Percentiles rank a stretch among this genome's conserved stretches.
phyloP scores from a whole-genome alignment of 495 filamentous ascomycete genomes.

The Trichoderma asperelloides region DNA sequence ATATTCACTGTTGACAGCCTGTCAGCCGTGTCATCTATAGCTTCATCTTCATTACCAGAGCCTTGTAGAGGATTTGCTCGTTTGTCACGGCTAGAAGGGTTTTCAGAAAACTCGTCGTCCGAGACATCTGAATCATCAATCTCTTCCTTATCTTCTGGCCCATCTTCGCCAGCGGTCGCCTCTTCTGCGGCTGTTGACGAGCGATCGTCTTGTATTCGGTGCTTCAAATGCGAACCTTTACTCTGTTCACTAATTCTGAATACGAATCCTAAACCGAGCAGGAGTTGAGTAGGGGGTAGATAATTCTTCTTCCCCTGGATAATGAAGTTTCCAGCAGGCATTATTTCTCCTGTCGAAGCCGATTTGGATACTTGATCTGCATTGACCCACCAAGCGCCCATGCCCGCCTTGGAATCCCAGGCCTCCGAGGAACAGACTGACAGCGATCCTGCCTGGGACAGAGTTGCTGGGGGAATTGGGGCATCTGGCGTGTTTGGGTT shows the following conservation, averaged over 20 bases:
- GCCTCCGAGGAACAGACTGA: conserved; percentile 75
- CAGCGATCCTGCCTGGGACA: conserved; percentile 81
- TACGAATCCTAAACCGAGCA: conserved; percentile 78
- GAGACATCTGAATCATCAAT: conserved; percentile 27
- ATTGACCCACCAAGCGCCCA: conserved; percentile 91
- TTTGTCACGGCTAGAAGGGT: conserved; percentile 23
- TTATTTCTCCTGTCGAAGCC: conserved; percentile 65
- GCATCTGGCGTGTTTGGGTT: conserved; percentile 61
- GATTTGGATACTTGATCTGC: conserved; percentile 83
- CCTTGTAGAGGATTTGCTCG: conserved; percentile 37
- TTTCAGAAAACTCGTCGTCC: conserved; percentile 26
- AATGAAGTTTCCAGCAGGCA: conserved; percentile 67
- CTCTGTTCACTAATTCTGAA: conserved; percentile 88
- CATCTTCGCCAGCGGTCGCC: conserved; percentile 11
- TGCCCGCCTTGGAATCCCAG: conserved; percentile 92
- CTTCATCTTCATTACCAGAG: conserved; percentile 13
- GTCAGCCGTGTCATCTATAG: conserved; percentile 21
- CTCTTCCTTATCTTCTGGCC: neutral
- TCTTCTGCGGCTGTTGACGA: conserved; percentile 11
- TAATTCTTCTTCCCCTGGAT: conserved; percentile 82
- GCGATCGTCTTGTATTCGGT: conserved; percentile 47
- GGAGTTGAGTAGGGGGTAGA: conserved; percentile 76
- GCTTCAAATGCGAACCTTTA: conserved; percentile 66
- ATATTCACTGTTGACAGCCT: conserved; percentile 26
- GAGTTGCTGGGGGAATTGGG: conserved; percentile 81